Percentiles rank a stretch among this genome's conserved stretches.
phyloP scores from a whole-genome alignment of 2,329 filamentous ascomycete genomes.

The Diaporthe eres region DNA sequence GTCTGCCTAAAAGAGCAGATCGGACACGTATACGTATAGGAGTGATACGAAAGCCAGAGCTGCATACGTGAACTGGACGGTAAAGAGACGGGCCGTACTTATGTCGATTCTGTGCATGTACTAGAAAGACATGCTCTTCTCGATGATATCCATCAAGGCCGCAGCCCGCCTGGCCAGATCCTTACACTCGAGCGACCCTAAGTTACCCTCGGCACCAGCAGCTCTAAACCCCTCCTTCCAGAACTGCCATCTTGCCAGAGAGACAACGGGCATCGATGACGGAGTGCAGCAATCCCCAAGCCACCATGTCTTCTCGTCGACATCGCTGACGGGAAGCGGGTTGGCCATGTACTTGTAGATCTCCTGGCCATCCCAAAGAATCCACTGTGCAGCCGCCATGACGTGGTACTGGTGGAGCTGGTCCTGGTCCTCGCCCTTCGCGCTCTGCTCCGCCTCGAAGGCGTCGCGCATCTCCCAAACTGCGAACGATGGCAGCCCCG shows the following conservation, averaged over 20 bases:
- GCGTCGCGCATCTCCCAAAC: conserved; percentile 11
- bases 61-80: background rate
- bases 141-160: background rate
- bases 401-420: conserved; percentile 1
- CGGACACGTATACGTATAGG: too few species aligned
- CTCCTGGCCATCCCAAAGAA: background rate
- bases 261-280: background rate
- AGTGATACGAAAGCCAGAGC: background rate
- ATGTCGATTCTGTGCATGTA: too few species aligned
- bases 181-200: background rate
- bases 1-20: too few species aligned
- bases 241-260: conserved; percentile 10
- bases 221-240: conserved; percentile 2
- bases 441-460: background rate
- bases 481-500: background rate
- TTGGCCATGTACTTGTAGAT: background rate
- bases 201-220: background rate
- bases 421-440: background rate
- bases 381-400: conserved; percentile 14
- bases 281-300: background rate
- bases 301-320: background rate
- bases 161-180: background rate
- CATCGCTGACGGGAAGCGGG: background rate
- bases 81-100: background rate
- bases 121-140: conserved; percentile 13